Base-by-base conservation (phyloP, 2,329 filamentous ascomycete genomes). In the Claviceps monticola region DNA sequence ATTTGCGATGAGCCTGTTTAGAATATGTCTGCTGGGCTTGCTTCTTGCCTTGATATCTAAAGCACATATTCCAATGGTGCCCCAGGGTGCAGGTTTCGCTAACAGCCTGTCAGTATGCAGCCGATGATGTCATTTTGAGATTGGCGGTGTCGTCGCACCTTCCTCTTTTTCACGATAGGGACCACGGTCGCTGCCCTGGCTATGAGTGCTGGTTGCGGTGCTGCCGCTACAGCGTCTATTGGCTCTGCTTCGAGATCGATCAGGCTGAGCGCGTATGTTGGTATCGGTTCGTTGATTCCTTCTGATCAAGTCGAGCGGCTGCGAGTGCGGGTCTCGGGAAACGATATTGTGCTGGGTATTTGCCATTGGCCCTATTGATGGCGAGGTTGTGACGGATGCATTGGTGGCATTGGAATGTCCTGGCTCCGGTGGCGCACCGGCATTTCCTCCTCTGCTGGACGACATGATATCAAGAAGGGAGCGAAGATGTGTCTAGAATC, bases 1-100 rank as follows among this genome's bases (percentile, higher is more conserved):
- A 58, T 94, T 90, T 37, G 86, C 82, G 57, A 96, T 91, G 19
- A 98, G 75, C 49, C 90, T 82, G 62, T 95, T 97, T 54, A 98
- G 72, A 59, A 98, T 98, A 63, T 95, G 97, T 58, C 94, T 80
- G 64, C 91, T 96, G 1, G 93, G 93, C 68, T 97, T 97, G 74
- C 90, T 96, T 61, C 93, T 80, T 38, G 93, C 93, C 71, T 98
- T 98, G 59, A 91, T 80, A 69, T 98, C 93, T 53, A 98, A 74
- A 21, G 93, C 94, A 66, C 93, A 98, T 9, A 98, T 88, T 50
- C 93, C 93, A 62, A 98, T 95, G 48, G 82, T 74, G 44, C 81
- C 81, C 65, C 73, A 77, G 2, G 78, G 75, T 4, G 79, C 74
- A 9, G 79, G 77, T 64, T 80, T 83, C 29, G 65, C 69, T 73